These are phyloP conservation scores for Agroathelia rolfsii DNA, from an alignment of 1,284 basidiomycete species.

Conservation along the genomic window DNA sequence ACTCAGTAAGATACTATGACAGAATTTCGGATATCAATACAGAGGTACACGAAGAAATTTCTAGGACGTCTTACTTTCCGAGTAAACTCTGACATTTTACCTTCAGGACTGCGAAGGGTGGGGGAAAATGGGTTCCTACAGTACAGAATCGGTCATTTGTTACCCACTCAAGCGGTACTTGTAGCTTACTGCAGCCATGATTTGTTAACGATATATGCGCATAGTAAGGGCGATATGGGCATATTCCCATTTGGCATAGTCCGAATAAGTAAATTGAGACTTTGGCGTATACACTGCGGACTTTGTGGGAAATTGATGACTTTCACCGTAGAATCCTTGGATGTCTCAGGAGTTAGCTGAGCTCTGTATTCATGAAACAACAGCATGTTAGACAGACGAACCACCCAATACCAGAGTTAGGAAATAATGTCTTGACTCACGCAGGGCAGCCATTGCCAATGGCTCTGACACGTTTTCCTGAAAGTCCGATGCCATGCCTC, in stretches of 20 bases:
- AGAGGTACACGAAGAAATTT: no score
- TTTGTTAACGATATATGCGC: conserved; percentile 15
- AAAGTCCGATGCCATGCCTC: conserved; percentile 21
- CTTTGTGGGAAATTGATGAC: conserved; percentile 17
- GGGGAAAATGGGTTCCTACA: no score
- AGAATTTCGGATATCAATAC: neutral
- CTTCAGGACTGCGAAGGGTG: no score
- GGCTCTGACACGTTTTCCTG: conserved; percentile 23
- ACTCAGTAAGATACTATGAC: conserved; percentile 10
- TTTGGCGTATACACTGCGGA: conserved; percentile 13
- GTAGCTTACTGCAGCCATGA: conserved; percentile 12
- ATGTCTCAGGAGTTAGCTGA: conserved; percentile 15
- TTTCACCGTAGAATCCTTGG: conserved; percentile 12
- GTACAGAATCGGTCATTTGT: no score
- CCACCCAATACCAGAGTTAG: neutral
- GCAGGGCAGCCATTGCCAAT: conserved; percentile 29
- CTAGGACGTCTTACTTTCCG: no score
- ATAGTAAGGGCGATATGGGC: conserved; percentile 16
- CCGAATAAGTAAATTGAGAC: conserved; percentile 11
- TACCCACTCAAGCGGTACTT: no score
- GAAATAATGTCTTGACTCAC: conserved; percentile 15
- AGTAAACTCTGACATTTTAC: no score
- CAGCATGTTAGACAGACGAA: no score
- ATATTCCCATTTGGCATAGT: conserved; percentile 15
- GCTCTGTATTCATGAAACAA: no score